Evolutionary conservation across 768 basidiomycete genomes (phyloP).

Genomic region (Cystobasidium tubakii): DNA sequence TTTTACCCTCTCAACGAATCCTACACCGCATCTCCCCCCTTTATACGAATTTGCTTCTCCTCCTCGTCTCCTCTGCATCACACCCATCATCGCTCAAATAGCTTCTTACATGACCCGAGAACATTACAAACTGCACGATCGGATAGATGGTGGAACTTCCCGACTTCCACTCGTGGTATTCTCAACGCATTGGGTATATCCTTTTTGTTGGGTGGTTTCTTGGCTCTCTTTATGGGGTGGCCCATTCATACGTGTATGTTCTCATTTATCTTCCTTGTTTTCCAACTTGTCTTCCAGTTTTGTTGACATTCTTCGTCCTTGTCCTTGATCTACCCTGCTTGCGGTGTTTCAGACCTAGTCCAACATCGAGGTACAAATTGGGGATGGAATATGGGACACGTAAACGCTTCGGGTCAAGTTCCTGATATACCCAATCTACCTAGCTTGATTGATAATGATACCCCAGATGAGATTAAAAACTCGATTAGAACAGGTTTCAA

Average conservation of each 20-base stretch:
- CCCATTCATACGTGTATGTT: constrained; percentile 56
- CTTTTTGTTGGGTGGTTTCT: constrained; percentile 62
- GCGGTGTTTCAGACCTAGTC: constrained; percentile 2
- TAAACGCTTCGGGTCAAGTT: constrained; percentile 81
- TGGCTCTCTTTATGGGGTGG: constrained; percentile 81
- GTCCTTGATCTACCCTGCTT: too few relatives aligned
- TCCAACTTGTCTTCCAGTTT: too few relatives aligned
- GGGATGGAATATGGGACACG: constrained; percentile 75
- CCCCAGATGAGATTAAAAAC: constrained; percentile 53
- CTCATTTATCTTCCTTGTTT: not conserved
- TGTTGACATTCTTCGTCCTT: not conserved
- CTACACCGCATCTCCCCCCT: too few relatives aligned
- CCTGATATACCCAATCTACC: constrained; percentile 66
- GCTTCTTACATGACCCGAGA: constrained; percentile 33
- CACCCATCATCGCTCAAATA: not conserved
- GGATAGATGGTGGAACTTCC: constrained; percentile 37
- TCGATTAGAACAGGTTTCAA: constrained; percentile 55
- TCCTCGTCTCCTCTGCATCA: not conserved
- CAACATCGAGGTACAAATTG: constrained; percentile 8
- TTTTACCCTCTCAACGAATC: too few relatives aligned
- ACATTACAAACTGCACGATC: constrained; percentile 30
- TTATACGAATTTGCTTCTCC: not conserved
- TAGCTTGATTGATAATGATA: constrained; percentile 67
- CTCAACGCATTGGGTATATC: constrained; percentile 68
- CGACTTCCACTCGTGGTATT: constrained; percentile 65